Percentiles rank a stretch among this genome's conserved stretches.
Evolutionary conservation across 768 basidiomycete species (phyloP).

Genomic region (Exidia glandulosa): DNA sequence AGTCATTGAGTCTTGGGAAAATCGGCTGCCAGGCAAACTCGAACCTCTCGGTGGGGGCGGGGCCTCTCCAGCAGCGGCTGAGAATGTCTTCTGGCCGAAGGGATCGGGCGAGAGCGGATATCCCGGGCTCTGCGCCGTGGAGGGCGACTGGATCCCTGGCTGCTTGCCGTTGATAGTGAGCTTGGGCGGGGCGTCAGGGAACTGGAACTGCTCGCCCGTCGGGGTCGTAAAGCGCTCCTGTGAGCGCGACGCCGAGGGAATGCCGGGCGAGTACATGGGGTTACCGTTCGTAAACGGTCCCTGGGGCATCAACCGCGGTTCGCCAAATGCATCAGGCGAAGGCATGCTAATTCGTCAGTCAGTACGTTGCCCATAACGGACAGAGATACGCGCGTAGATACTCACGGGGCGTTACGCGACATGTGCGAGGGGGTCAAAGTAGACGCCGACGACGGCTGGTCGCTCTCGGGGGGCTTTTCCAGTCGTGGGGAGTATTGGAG

Average conservation of each 20-base stretch:
- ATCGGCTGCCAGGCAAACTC: slow-evolving; percentile 38
- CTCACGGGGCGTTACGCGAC: not conserved
- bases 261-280: not conserved
- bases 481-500: not conserved
- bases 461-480: not conserved
- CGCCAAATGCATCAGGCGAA: not conserved
- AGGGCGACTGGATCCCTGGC: not conserved
- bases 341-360: not conserved
- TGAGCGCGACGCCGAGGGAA: not conserved
- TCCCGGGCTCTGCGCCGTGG: slow-evolving; percentile 34
- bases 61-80: not conserved
- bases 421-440: not conserved
- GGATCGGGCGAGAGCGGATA: slow-evolving; percentile 81
- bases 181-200: not conserved
- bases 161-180: not conserved
- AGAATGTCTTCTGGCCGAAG: slow-evolving; percentile 32
- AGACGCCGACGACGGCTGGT: not conserved
- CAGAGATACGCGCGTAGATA: not conserved
- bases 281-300: not conserved
- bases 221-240: not conserved
- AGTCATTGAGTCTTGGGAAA: slow-evolving; percentile 60
- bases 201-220: not conserved
- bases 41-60: slow-evolving; percentile 25
- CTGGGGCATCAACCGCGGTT: not conserved
- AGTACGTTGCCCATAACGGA: not conserved